Evolutionary conservation across 2,329 filamentous ascomycete species (phyloP).

Genomic region (Coleophoma eucalyptorum): DNA sequence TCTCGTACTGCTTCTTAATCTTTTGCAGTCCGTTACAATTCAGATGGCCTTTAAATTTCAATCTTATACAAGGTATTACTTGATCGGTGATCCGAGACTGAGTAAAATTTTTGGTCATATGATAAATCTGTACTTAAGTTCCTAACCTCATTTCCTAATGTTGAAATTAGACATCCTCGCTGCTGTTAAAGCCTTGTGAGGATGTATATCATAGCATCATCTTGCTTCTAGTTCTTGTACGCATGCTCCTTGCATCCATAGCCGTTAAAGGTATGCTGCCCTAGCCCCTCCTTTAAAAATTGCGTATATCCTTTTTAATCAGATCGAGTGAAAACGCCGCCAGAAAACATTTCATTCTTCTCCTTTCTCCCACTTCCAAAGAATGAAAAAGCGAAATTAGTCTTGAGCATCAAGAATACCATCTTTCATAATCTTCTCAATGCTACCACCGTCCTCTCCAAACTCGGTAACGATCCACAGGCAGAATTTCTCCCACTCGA

Average conservation of each 20-base stretch:
- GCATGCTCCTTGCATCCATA: neutral
- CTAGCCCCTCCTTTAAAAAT: neutral
- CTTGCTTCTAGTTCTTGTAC: too few relatives aligned
- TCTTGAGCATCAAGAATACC: constrained; percentile 13
- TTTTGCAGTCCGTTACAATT: too few relatives aligned
- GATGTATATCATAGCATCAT: neutral
- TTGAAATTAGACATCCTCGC: constrained; percentile 15
- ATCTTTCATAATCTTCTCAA: constrained; percentile 13
- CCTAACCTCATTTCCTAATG: constrained; percentile 10
- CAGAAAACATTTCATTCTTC: too few relatives aligned
- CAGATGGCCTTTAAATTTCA: too few relatives aligned
- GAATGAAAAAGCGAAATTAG: constrained; percentile 2
- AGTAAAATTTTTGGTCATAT: too few relatives aligned
- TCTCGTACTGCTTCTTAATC: too few relatives aligned
- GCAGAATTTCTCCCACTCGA: constrained; percentile 86
- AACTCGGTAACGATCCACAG: constrained; percentile 84
- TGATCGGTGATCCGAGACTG: too few relatives aligned
- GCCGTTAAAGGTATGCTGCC: constrained; percentile 1
- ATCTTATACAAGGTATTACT: too few relatives aligned
- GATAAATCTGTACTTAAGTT: too few relatives aligned
- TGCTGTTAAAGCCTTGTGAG: neutral
- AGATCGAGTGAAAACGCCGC: neutral
- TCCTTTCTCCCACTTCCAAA: neutral
- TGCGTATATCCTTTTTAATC: neutral
- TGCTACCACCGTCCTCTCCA: constrained; percentile 34